Base-by-base conservation (phyloP, 192 early-diverging fungal species). In the Podila clonocystis region DNA sequence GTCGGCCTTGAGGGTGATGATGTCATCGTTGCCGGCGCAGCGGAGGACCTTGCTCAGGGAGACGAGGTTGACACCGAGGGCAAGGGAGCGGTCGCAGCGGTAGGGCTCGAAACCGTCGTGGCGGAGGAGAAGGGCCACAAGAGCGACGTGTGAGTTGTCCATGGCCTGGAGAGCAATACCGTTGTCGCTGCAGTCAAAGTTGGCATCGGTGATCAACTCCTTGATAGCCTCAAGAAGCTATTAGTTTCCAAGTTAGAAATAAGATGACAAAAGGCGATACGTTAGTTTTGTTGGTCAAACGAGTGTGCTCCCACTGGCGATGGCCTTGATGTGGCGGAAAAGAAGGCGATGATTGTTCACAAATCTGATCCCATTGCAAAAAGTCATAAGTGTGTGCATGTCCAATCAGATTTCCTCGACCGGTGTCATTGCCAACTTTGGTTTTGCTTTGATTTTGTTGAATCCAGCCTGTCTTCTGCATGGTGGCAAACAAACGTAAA, bases 141-240 rank as follows among this genome's bases (percentile, higher is more conserved):
- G 89, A 17, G 97, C 95, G n/a, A 99, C 94, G 84, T 99, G 97
- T 30, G 97, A 94, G 89, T 94, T 96, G 87, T 99, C 97, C 98
- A 99, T 99, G 66, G 98, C 96, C 88, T 99, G 98, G 9, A 99
- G 89, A 30, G 92, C 89, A 67, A 99, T 95, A 74, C 98, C 98
- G 36, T 93, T 88, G 82, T 98, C 97, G 63, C 88, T 93, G 85
- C 96, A 99, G 82, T 99, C 97, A 88, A 99, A 96, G 91, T 99
- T 99, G 75, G 93, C 95, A 82, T 99, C 96, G 28, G 91, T 89
- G 70, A 99, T 95, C 65, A 99, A 91, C 74, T 99, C 98, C 88
- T 98, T 99, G 86, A 99, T 87, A 58, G 98, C 96, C 74, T 98
- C 97, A 78, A 98, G 89, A 70, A 97, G 45, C 70, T 77, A 69